phyloP scores from a whole-genome alignment of 805 yeast species.

The Saturnispora dispora region DNA sequence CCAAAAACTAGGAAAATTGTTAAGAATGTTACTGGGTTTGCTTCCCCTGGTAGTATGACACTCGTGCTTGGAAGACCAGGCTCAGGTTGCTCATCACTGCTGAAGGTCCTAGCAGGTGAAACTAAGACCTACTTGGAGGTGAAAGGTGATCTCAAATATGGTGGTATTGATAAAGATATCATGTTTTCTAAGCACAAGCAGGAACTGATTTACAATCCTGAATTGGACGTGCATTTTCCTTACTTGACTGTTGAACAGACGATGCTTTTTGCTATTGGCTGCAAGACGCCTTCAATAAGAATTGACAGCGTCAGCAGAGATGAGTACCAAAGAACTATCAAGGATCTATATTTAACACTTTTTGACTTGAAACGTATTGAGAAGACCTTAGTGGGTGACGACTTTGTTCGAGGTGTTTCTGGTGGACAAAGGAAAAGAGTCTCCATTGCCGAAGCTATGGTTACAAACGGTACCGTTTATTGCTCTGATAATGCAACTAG shows the following conservation, averaged over 20 bases:
- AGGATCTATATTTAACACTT: constrained; percentile 40
- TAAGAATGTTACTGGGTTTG: constrained; percentile 17
- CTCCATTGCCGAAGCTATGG: constrained; percentile 68
- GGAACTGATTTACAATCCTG: constrained; percentile 46
- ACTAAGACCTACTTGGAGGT: constrained; percentile 30
- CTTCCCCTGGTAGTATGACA: constrained; percentile 45
- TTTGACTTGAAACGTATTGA: constrained; percentile 55
- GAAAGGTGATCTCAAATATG: constrained; percentile 36
- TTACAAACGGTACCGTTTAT: constrained; percentile 53
- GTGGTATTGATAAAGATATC: constrained; percentile 39
- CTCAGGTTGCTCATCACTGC: constrained; percentile 53
- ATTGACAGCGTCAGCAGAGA: constrained; percentile 27
- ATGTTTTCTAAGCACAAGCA: constrained; percentile 39
- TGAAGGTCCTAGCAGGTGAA: constrained; percentile 40
- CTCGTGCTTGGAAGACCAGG: constrained; percentile 52
- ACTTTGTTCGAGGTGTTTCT: constrained; percentile 52
- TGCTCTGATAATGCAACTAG: constrained; percentile 82
- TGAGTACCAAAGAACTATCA: constrained; percentile 32
- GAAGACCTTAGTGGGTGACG: constrained; percentile 38
- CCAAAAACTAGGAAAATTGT: constrained; percentile 22
- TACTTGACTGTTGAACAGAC: constrained; percentile 48
- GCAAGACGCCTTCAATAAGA: constrained; percentile 50
- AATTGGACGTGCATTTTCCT: constrained; percentile 50
- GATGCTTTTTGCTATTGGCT: constrained; percentile 43
- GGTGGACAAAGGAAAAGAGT: constrained; percentile 87